phyloP scores from a whole-genome alignment of 306 rosid genomes.

The Betula pendula region DNA sequence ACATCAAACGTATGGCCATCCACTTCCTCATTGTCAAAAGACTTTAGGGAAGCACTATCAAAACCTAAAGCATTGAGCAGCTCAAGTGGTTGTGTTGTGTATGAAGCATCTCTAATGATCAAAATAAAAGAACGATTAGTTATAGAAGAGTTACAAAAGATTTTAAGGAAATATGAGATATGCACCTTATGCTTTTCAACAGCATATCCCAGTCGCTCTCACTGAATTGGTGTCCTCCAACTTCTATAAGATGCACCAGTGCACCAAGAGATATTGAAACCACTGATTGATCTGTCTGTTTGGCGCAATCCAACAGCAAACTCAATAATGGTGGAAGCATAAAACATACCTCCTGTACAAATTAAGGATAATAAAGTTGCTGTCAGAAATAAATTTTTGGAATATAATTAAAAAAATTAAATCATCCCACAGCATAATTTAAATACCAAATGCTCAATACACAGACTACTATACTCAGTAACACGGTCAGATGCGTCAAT shows the following conservation, averaged over 20 bases:
- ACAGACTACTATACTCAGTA: conserved; percentile 10
- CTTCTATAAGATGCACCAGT: conserved; percentile 92
- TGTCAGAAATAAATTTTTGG: conserved; percentile 13
- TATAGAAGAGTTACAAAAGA: conserved; percentile 18
- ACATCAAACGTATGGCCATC: conserved; percentile 48
- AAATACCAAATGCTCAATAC: conserved; percentile 12
- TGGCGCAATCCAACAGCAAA: conserved; percentile 96
- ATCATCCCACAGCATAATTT: conserved; percentile 3
- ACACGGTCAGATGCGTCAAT: conserved; percentile 16
- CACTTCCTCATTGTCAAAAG: conserved; percentile 37
- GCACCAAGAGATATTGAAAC: conserved; percentile 99
- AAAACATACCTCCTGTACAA: conserved; percentile 94
- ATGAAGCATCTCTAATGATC: conserved; percentile 78
- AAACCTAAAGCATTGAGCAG: conserved; percentile 79
- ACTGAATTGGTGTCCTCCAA: conserved; percentile 98
- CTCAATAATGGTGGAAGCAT: conserved; percentile 91
- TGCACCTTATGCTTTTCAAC: conserved; percentile 87
- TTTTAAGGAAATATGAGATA: conserved; percentile 27
- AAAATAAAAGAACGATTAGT: conserved; percentile 28
- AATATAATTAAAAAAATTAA: conserved; percentile 13
- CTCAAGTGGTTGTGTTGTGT: conserved; percentile 96
- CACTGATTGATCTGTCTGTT: conserved; percentile 94
- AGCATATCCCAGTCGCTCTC: conserved; percentile 91
- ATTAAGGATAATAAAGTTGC: conserved; percentile 22
- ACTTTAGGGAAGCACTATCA: conserved; percentile 43